phyloP scores from a whole-genome alignment of 2,329 filamentous ascomycete species.

The Clathrospora elynae region DNA sequence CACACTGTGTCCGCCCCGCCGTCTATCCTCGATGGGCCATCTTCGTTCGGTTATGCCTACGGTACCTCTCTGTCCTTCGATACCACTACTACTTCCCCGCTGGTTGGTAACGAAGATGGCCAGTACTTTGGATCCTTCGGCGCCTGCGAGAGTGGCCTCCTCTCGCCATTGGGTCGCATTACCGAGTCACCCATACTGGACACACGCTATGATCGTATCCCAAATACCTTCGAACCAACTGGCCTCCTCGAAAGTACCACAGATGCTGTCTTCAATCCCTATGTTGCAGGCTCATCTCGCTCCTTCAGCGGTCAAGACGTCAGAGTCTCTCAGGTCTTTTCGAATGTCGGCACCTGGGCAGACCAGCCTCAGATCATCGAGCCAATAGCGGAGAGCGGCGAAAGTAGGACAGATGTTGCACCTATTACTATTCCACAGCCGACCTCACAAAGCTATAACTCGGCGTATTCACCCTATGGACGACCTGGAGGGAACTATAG shows the following conservation, averaged over 20 bases:
- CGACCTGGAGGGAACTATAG: conserved; percentile 15
- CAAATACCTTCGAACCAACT: conserved; percentile 21
- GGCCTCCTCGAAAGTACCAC: conserved; percentile 29
- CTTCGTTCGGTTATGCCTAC: conserved; percentile 30
- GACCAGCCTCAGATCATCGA: conserved; percentile 39
- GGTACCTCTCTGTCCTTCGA: conserved; percentile 36
- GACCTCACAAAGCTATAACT: conserved; percentile 23
- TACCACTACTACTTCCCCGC: conserved; percentile 35
- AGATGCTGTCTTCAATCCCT: conserved; percentile 37
- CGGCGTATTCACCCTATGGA: conserved; percentile 14
- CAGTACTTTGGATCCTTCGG: conserved; percentile 33
- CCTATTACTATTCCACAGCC: conserved; percentile 42
- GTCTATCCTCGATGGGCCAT: conserved; percentile 34
- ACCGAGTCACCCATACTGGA: conserved; percentile 32
- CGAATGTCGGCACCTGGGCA: conserved; percentile 36
- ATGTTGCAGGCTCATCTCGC: conserved; percentile 34
- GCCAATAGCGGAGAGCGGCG: conserved; percentile 35
- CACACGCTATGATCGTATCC: conserved; percentile 29
- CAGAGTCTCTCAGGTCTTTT: conserved; percentile 36
- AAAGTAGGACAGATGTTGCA: conserved; percentile 20
- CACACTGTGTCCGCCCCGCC: conserved; percentile 37
- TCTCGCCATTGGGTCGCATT: conserved; percentile 22
- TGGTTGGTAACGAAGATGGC: conserved; percentile 23
- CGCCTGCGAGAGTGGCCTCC: conserved; percentile 23
- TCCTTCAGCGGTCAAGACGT: conserved; percentile 40